These are phyloP conservation scores for Aspergillus baeticus DNA, from an alignment of 495 filamentous ascomycete genomes.

Conservation along the genomic window DNA sequence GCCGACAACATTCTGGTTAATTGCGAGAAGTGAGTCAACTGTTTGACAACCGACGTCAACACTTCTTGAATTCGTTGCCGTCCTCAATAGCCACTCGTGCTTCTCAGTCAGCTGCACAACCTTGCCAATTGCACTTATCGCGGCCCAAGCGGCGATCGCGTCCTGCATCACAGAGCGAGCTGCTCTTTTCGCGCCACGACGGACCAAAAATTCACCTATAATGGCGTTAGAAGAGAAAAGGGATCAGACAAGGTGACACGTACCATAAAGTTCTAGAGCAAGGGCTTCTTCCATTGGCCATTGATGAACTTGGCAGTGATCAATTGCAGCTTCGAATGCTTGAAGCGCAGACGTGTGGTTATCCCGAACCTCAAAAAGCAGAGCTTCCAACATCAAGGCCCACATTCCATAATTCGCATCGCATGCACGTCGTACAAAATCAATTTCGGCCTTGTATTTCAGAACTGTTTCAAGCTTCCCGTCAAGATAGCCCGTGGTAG, in stretches of 20 bases:
- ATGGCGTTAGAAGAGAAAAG: background rate
- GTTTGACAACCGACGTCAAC: conserved; percentile 77
- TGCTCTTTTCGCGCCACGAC: conserved; percentile 68
- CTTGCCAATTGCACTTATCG: conserved; percentile 73
- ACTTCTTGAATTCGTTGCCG: conserved; percentile 57
- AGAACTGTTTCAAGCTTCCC: conserved; percentile 55
- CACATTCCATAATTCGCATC: conserved; percentile 80
- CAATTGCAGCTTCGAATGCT: conserved; percentile 72
- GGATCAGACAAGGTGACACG: conserved; percentile 16
- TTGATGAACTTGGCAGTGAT: conserved; percentile 75
- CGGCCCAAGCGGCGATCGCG: conserved; percentile 68
- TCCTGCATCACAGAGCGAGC: conserved; percentile 72
- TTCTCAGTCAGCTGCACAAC: conserved; percentile 67
- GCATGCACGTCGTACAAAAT: conserved; percentile 64
- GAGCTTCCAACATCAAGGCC: conserved; percentile 71
- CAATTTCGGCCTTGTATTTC: conserved; percentile 61
- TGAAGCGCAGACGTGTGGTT: conserved; percentile 61
- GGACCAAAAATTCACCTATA: conserved; percentile 68
- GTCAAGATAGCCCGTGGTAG: conserved; percentile 47
- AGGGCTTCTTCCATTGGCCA: conserved; percentile 80
- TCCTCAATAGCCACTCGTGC: conserved; percentile 69
- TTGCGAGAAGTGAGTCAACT: conserved; percentile 45
- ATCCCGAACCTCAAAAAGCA: conserved; percentile 63
- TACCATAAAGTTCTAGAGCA: conserved; percentile 65
- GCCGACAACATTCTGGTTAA: conserved; percentile 52